Evolutionary conservation across 2,329 filamentous ascomycete species (phyloP).

Genomic region (Chaetomium sp.): DNA sequence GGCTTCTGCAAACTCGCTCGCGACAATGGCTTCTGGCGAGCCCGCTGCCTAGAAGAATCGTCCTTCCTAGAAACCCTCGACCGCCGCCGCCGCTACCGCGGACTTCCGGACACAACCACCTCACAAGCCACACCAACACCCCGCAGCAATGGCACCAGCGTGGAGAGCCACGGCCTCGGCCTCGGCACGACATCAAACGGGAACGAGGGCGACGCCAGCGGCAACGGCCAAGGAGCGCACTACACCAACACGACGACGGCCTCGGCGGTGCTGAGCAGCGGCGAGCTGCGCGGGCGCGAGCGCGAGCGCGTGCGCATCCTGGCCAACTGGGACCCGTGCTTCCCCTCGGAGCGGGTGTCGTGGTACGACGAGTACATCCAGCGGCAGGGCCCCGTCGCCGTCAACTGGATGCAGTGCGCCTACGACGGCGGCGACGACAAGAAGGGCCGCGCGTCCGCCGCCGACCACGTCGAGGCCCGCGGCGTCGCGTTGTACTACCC

Average conservation of each 20-base stretch:
- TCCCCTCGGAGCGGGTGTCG: slow-evolving; percentile 68
- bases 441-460: slow-evolving; percentile 39
- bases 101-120: slow-evolving; percentile 31
- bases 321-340: slow-evolving; percentile 82
- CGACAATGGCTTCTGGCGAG: slow-evolving; percentile 76
- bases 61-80: slow-evolving; percentile 64
- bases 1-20: slow-evolving; percentile 67
- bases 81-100: slow-evolving; percentile 51
- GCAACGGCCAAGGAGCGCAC: not conserved
- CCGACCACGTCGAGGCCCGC: slow-evolving; percentile 64
- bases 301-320: slow-evolving; percentile 59
- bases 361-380: slow-evolving; percentile 93
- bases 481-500: slow-evolving; percentile 70
- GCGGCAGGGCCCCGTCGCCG: slow-evolving; percentile 70
- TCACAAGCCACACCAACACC: not conserved
- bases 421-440: slow-evolving; percentile 30
- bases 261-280: not conserved
- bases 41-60: slow-evolving; percentile 72
- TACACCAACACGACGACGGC: not conserved
- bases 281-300: slow-evolving; percentile 32
- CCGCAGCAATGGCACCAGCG: not conserved
- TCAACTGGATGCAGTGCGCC: slow-evolving; percentile 76
- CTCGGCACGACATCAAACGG: not conserved
- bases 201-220: not conserved
- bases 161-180: not conserved